Conservation (phyloP, 805 yeast species). For the Candida ponderosae region DNA sequence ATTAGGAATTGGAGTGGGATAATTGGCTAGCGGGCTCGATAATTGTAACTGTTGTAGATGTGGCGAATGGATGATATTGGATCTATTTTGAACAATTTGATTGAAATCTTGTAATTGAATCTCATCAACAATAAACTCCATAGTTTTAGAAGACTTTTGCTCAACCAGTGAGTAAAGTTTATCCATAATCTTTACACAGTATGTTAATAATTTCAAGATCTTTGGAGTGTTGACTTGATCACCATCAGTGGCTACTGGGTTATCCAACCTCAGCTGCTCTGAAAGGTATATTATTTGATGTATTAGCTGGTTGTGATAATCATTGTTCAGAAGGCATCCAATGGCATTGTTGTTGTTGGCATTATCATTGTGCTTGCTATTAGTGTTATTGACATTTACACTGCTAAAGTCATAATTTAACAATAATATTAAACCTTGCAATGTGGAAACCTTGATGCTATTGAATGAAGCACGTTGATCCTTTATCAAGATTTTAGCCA, state of each 20-base stretch:
- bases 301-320: constrained; percentile 2
- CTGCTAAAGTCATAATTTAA: constrained; percentile 13
- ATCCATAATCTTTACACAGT: constrained; percentile 20
- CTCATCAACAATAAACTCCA: constrained; percentile 19
- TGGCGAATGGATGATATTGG: not conserved
- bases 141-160: constrained; percentile 17
- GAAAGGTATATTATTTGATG: constrained; percentile 15
- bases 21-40: no score
- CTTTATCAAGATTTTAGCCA: constrained; percentile 2
- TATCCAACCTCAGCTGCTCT: constrained; percentile 21
- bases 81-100: constrained; percentile 4
- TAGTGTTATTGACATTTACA: no score
- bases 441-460: constrained; percentile 21
- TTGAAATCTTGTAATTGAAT: constrained; percentile 13
- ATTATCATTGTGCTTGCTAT: constrained; percentile 4
- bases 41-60: not conserved
- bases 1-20: no score
- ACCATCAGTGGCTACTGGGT: constrained; percentile 9
- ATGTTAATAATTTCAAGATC: constrained; percentile 15
- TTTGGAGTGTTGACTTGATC: constrained; percentile 19
- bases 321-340: no score
- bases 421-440: constrained; percentile 32
- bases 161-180: constrained; percentile 20
- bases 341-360: constrained; percentile 9
- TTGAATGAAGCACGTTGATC: not conserved